Conservation (phyloP, 2,329 filamentous ascomycete species). For the Aphanoascus verrucosus region DNA sequence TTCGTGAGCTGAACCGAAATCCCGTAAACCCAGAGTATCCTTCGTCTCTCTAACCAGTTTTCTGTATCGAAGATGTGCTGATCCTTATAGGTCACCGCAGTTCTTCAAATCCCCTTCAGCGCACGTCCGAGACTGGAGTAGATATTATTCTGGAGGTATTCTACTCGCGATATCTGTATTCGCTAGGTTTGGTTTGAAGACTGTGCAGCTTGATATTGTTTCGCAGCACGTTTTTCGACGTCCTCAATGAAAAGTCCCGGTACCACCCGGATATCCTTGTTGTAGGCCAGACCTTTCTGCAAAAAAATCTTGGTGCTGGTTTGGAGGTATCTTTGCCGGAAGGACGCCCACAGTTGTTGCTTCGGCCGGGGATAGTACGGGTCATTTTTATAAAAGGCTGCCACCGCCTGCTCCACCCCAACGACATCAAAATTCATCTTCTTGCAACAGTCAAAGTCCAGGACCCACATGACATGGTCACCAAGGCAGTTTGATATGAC, state of each 20-base stretch:
- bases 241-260: neutral
- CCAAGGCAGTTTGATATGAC: constrained; percentile 21
- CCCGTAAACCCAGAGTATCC: too few relatives aligned
- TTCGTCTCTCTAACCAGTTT: too few relatives aligned
- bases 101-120: too few relatives aligned
- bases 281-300: too few relatives aligned
- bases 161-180: too few relatives aligned
- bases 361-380: constrained; percentile 41
- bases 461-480: constrained; percentile 34
- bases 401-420: constrained; percentile 36
- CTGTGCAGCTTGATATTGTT: too few relatives aligned
- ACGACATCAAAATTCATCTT: constrained; percentile 30
- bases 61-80: too few relatives aligned
- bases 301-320: neutral
- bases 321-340: constrained; percentile 11
- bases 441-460: constrained; percentile 41
- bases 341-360: constrained; percentile 19
- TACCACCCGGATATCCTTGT: neutral
- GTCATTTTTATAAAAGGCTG: constrained; percentile 42
- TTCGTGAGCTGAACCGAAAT: too few relatives aligned
- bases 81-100: too few relatives aligned
- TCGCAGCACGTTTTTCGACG: neutral
- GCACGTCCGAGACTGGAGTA: too few relatives aligned
- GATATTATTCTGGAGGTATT: too few relatives aligned
- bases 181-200: too few relatives aligned